Percentiles rank a stretch among this genome's conserved stretches.
Evolutionary conservation across 495 filamentous ascomycete genomes (phyloP).

Genomic region (Hypoxylon cercidicola): DNA sequence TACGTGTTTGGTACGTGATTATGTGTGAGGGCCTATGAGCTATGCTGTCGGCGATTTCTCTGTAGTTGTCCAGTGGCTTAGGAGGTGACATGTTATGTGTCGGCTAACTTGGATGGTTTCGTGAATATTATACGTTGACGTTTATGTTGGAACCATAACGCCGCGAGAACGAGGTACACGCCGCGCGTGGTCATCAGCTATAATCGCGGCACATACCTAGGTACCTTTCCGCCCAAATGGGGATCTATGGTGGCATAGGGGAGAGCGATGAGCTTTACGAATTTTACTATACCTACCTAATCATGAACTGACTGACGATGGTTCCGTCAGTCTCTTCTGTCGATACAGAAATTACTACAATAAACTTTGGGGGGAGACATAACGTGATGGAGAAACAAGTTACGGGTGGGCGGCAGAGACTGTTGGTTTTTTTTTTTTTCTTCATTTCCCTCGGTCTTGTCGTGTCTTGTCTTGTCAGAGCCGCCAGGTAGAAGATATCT

Average conservation of each 20-base stretch:
- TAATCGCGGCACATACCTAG: too few species aligned
- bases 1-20: neutral
- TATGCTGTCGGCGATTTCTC: too few species aligned
- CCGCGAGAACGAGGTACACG: too few species aligned
- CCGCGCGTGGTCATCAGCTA: too few species aligned
- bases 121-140: too few species aligned
- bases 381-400: neutral
- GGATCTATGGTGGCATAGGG: neutral
- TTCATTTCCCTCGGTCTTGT: neutral
- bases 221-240: neutral
- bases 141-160: too few species aligned
- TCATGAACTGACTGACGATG: neutral
- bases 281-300: neutral
- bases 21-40: too few species aligned
- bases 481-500: neutral
- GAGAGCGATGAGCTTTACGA: neutral
- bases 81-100: too few species aligned
- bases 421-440: neutral
- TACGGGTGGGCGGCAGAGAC: constrained; percentile 1
- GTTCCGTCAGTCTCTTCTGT: neutral
- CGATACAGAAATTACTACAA: neutral
- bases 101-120: too few species aligned
- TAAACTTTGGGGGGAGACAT: neutral
- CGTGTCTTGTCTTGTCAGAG: neutral
- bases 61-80: too few species aligned